Percentiles rank a stretch among this genome's conserved stretches.
These are phyloP conservation scores for Boletus mariae DNA, from an alignment of 1,284 basidiomycete species.

Conservation along the genomic window DNA sequence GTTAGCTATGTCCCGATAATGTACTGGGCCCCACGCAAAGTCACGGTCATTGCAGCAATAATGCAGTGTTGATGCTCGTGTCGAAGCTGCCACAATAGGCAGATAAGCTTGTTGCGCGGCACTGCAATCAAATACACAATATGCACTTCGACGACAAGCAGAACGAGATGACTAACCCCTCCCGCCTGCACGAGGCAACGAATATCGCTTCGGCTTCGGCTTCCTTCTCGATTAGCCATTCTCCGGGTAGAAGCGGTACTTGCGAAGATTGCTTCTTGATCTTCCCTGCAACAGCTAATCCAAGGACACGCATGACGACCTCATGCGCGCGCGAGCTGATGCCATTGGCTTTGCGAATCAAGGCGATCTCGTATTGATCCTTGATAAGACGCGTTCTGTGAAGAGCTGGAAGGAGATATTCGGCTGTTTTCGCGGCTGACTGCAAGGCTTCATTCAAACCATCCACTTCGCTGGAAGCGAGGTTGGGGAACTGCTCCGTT, in stretches of 20 bases:
- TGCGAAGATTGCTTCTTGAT: conserved; percentile 38
- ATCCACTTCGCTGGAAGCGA: conserved; percentile 29
- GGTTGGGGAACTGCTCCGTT: conserved; percentile 52
- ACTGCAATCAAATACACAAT: conserved; percentile 36
- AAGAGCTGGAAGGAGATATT: conserved; percentile 69
- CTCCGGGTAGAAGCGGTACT: conserved; percentile 59
- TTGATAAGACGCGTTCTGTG: conserved; percentile 79
- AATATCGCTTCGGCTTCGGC: conserved; percentile 90
- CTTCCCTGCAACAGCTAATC: conserved; percentile 59
- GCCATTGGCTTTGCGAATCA: conserved; percentile 74
- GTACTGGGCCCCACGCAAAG: conserved; percentile 74
- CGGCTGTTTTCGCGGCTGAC: conserved; percentile 36
- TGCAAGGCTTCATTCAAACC: conserved; percentile 35
- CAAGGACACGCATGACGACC: conserved; percentile 86
- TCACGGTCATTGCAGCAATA: conserved; percentile 85
- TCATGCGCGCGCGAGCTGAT: conserved; percentile 88
- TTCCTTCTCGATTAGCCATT: conserved; percentile 88
- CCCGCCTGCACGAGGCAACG: conserved; percentile 79
- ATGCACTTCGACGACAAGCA: not conserved
- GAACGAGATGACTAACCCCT: conserved; percentile 55
- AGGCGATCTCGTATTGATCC: conserved; percentile 65
- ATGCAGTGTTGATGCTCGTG: conserved; percentile 82
- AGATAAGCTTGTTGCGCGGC: conserved; percentile 85
- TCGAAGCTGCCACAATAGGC: conserved; percentile 84
- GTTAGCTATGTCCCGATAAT: conserved; percentile 53